Conservation (phyloP, 2,329 filamentous ascomycete species). For the Phaeosphaeria sp. region DNA sequence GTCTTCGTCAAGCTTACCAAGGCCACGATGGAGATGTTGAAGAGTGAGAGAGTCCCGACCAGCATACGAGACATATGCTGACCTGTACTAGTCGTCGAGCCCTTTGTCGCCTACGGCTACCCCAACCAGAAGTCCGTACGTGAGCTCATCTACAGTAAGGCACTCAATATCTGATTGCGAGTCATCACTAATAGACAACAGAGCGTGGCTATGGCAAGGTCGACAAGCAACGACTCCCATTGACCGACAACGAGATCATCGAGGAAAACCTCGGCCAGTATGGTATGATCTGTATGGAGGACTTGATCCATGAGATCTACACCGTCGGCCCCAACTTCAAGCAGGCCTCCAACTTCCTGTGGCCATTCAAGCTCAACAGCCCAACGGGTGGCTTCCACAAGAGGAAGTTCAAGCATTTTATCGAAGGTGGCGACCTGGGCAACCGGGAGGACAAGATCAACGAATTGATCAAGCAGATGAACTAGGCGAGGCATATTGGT, state of each 20-base stretch:
- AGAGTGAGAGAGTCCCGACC: conserved; percentile 56
- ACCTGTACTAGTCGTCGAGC: conserved; percentile 75
- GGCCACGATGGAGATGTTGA: conserved; percentile 96
- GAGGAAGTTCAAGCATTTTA: conserved; percentile 99
- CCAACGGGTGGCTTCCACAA: conserved; percentile 94
- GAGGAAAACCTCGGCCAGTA: conserved; percentile 97
- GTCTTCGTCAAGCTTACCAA: conserved; percentile 98
- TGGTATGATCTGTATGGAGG: conserved; percentile 98
- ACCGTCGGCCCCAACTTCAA: conserved; percentile 98
- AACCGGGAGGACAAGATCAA: conserved; percentile 99
- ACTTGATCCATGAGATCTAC: conserved; percentile 97
- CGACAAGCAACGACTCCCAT: conserved; percentile 94
- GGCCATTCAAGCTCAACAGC: conserved; percentile 99
- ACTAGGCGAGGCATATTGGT: conserved; percentile 66
- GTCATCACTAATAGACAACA: conserved; percentile 20
- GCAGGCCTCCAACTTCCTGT: conserved; percentile 98
- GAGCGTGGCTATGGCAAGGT: conserved; percentile 95
- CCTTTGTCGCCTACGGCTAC: conserved; percentile 99
- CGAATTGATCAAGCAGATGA: conserved; percentile 95
- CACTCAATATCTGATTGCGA: conserved; percentile 63
- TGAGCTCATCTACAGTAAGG: conserved; percentile 98
- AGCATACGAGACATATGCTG: conserved; percentile 32
- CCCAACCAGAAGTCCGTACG: conserved; percentile 99
- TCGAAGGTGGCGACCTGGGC: conserved; percentile 97
- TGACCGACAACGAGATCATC: conserved; percentile 97